phyloP scores from a whole-genome alignment of 768 basidiomycete genomes.

The Macrolepiota albuminosa region DNA sequence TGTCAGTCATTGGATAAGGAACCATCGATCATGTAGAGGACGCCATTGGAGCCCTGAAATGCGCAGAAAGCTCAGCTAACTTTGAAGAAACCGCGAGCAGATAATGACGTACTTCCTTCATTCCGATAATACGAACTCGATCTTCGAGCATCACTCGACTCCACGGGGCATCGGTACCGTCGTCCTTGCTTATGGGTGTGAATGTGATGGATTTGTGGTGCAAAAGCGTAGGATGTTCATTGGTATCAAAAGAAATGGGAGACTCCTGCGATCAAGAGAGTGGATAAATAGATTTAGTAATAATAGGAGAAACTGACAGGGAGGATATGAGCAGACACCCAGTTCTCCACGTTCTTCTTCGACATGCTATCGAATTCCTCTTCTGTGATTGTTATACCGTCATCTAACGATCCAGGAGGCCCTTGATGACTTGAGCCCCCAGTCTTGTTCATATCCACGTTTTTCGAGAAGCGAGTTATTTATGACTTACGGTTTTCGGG shows the following conservation, averaged over 20 bases:
- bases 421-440: constrained; percentile 52
- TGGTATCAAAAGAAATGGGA: constrained; percentile 40
- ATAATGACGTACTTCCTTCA: constrained; percentile 49
- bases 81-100: background rate
- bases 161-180: constrained; percentile 48
- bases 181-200: constrained; percentile 29
- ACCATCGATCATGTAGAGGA: constrained; percentile 55
- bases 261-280: constrained; percentile 30
- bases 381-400: constrained; percentile 56
- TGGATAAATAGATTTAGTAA: background rate
- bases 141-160: constrained; percentile 51
- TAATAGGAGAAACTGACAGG: constrained; percentile 43
- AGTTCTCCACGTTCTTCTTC: constrained; percentile 66
- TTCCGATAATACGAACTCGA: constrained; percentile 48
- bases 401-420: constrained; percentile 28
- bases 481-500: constrained; percentile 72
- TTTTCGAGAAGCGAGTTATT: background rate
- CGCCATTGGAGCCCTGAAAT: constrained; percentile 49
- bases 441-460: background rate
- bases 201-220: constrained; percentile 56
- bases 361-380: constrained; percentile 58
- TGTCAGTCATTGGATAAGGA: constrained; percentile 31
- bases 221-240: constrained; percentile 54
- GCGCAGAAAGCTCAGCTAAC: background rate
- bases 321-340: constrained; percentile 82